Evolutionary conservation across 1,284 basidiomycete genomes (phyloP), one percentile per base, ranked within the genome.

Genomic region (Mycosarcoma mackinlayi): DNA sequence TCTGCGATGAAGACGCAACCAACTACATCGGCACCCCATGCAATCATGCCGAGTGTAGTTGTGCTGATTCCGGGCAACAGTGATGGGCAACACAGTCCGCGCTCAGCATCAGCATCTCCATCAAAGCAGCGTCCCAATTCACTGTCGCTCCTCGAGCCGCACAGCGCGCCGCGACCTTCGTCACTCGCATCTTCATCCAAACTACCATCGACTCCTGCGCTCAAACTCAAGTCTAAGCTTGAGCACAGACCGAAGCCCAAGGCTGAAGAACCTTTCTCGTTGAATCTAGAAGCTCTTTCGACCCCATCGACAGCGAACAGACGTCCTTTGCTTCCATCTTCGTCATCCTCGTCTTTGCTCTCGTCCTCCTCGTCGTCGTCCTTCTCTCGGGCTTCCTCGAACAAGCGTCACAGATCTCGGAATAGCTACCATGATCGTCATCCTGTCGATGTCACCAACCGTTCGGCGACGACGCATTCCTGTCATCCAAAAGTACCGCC

Each of bases 31-130:
- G n/a, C n/a, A 24, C 6, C n/a, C 14, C 27, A n/a, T 18, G 27
- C 18, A 31, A 23, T 52, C 13, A 65, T 65, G 63, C 47, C 56
- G 23, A 50, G 56, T 9, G 51, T 65, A 16, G 56, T 59, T 16
- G 56, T 65, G 4, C 39, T 59, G 30, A 42, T 65, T 21, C 63
- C 63, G 7, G 28, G 14, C 11, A 31, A 9, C 27, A 47, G 25
- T 30, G 38, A 27, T 30, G 42, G 38, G n/a, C 28, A 31, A 1
- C 33, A 30, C 4, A n/a, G 16, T 5, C 19, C 24, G 6, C 35
- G 25, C 14, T 45, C 56, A 3, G 18, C 34, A 8, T 35, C 38
- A 16, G 16, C 16, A 6, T 65, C 62, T 14, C 56, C 51, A 11
- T n/a, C 34, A 0, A 59, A 38, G 31, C 46, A 34, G 18, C 28